Percentiles rank a stretch among this genome's conserved stretches.
phyloP scores from a whole-genome alignment of 179 eudicot genomes.

The Camellia oleifera region DNA sequence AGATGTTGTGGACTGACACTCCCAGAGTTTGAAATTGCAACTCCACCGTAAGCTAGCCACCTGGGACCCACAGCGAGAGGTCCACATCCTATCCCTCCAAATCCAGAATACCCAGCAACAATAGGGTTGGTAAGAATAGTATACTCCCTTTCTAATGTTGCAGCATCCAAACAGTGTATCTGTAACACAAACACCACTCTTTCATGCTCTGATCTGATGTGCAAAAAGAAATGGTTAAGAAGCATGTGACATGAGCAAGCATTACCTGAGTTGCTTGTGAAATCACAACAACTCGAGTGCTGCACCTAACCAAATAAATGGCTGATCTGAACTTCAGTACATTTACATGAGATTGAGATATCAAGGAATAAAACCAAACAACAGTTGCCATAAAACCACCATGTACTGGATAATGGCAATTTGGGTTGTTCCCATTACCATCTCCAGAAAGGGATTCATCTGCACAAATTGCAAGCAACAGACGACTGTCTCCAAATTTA shows the following conservation, averaged over 20 bases:
- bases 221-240: not conserved
- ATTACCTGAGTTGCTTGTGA: conserved; percentile 76
- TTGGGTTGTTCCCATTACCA: conserved; percentile 36
- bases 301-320: conserved; percentile 75
- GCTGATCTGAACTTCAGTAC: conserved; percentile 65
- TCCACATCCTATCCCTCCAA: conserved; percentile 63
- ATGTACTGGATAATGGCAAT: conserved; percentile 34
- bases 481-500: conserved; percentile 58
- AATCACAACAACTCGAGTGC: conserved; percentile 71
- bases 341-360: conserved; percentile 63
- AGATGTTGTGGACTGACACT: conserved; percentile 73
- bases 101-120: conserved; percentile 41
- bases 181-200: conserved; percentile 24
- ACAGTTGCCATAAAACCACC: conserved; percentile 48
- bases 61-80: conserved; percentile 92
- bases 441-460: conserved; percentile 58
- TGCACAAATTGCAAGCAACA: conserved; percentile 67
- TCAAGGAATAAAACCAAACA: conserved; percentile 70
- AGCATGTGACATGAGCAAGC: not conserved
- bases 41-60: conserved; percentile 92
- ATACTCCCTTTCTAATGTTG: conserved; percentile 74
- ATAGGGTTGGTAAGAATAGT: conserved; percentile 74
- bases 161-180: conserved; percentile 87
- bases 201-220: not conserved
- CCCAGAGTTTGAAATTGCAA: conserved; percentile 44